Conservation (phyloP, 768 basidiomycete species). For the Boletus fagicola region DNA sequence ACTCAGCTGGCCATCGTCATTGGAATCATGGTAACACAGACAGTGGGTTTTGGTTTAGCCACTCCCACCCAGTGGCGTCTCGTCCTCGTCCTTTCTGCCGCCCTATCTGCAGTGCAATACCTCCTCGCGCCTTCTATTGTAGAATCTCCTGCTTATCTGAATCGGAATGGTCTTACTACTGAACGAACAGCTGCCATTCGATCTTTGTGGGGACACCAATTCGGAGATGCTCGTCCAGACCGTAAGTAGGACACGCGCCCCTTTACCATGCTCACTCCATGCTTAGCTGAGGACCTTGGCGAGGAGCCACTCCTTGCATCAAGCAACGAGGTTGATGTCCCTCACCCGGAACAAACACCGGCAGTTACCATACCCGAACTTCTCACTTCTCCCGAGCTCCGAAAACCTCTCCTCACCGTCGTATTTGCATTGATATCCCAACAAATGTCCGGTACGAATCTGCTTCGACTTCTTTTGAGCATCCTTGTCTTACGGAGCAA, state of each 20-base stretch:
- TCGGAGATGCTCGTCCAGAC: slow-evolving; percentile 27
- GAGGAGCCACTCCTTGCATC: slow-evolving; percentile 29
- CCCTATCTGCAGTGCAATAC: slow-evolving; percentile 55
- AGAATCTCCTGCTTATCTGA: slow-evolving; percentile 74
- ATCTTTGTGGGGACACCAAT: slow-evolving; percentile 53
- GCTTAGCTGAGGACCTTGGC: slow-evolving; percentile 26
- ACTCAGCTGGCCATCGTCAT: slow-evolving; percentile 82
- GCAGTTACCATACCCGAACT: slow-evolving; percentile 54
- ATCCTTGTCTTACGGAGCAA: slow-evolving; percentile 6
- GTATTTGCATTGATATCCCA: slow-evolving; percentile 73
- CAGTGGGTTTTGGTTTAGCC: slow-evolving; percentile 67
- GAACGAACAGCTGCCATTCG: slow-evolving; percentile 45
- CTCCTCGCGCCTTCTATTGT: slow-evolving; percentile 51
- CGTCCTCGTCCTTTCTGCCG: slow-evolving; percentile 63
- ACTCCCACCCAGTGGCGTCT: slow-evolving; percentile 67
- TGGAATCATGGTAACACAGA: slow-evolving; percentile 85
- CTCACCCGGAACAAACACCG: slow-evolving; percentile 25
- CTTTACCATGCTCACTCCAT: slow-evolving; percentile 2
- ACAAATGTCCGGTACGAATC: slow-evolving; percentile 64
- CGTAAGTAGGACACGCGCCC: slow-evolving; percentile 17
- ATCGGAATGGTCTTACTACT: slow-evolving; percentile 45
- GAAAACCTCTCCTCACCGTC: slow-evolving; percentile 62
- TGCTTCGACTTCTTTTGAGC: background rate
- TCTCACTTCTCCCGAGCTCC: slow-evolving; percentile 50
- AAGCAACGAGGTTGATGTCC: slow-evolving; percentile 14